These are phyloP conservation scores for Rhizoclosmatium sp. DNA, from an alignment of 192 early-diverging fungal species.

Conservation along the genomic window DNA sequence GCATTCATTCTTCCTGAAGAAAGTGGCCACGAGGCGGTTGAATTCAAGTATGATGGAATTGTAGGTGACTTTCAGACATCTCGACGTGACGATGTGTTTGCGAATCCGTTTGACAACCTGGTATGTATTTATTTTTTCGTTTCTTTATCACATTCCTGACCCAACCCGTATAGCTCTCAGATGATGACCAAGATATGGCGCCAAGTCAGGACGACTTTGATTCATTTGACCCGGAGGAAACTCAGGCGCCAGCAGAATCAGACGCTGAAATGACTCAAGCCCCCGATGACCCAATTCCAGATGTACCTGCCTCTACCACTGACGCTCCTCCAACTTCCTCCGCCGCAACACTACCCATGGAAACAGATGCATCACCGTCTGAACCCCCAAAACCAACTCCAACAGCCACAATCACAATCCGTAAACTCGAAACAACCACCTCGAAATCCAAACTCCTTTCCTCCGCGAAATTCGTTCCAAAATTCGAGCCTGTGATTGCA, in stretches of 20 bases:
- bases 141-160: background rate
- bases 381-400: background rate
- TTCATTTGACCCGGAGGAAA: constrained; percentile 4
- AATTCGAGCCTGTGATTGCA: background rate
- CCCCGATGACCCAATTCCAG: background rate
- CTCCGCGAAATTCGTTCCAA: constrained; percentile 38
- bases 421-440: constrained; percentile 17
- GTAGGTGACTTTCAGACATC: constrained; percentile 20
- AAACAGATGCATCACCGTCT: too few species aligned
- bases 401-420: background rate
- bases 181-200: constrained; percentile 2
- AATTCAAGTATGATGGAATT: constrained; percentile 21
- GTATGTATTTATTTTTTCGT: constrained; percentile 1
- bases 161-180: background rate
- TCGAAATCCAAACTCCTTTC: background rate
- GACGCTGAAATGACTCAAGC: background rate
- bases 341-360: background rate
- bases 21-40: background rate
- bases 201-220: background rate
- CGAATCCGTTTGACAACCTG: constrained; percentile 12
- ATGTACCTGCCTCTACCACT: too few species aligned
- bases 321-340: background rate
- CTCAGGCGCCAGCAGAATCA: constrained; percentile 3
- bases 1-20: background rate
- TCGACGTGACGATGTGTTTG: constrained; percentile 14